These are phyloP conservation scores for Lophiostoma macrostomum DNA, from an alignment of 495 filamentous ascomycete species.

Conservation along the genomic window DNA sequence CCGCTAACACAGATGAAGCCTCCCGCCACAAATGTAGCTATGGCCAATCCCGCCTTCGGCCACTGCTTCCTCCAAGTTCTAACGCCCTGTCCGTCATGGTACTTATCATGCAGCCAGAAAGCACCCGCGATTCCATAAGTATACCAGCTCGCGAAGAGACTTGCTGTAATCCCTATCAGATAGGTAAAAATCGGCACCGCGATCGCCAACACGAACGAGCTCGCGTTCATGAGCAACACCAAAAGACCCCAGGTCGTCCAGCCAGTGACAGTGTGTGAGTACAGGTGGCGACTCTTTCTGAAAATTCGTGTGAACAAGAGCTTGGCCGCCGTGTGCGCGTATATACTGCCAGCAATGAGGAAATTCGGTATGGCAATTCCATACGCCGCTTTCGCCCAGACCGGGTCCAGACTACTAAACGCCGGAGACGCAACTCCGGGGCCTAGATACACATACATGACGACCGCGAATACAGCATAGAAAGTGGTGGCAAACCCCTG, in stretches of 20 bases:
- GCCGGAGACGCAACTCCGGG: slow-evolving; percentile 50
- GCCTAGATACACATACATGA: slow-evolving; percentile 54
- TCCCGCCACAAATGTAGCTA: slow-evolving; percentile 32
- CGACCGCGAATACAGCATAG: slow-evolving; percentile 53
- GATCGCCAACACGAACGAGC: slow-evolving; percentile 51
- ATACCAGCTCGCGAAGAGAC: slow-evolving; percentile 43
- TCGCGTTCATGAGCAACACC: slow-evolving; percentile 46
- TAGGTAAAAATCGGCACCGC: slow-evolving; percentile 56
- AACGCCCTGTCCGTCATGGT: slow-evolving; percentile 36
- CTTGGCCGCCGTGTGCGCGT: slow-evolving; percentile 53
- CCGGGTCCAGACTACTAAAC: slow-evolving; percentile 49
- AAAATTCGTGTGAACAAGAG: slow-evolving; percentile 51
- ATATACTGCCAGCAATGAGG: slow-evolving; percentile 51
- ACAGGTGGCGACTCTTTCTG: slow-evolving; percentile 46
- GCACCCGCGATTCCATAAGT: slow-evolving; percentile 39
- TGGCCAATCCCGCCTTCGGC: slow-evolving; percentile 29
- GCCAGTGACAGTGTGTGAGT: slow-evolving; percentile 50
- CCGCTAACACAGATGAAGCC: slow-evolving; percentile 40
- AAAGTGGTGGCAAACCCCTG: slow-evolving; percentile 49
- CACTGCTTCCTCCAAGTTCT: slow-evolving; percentile 35
- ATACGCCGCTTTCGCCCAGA: slow-evolving; percentile 50
- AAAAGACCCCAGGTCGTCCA: slow-evolving; percentile 51
- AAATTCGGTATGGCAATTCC: slow-evolving; percentile 49
- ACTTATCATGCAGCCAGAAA: slow-evolving; percentile 39
- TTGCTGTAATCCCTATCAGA: slow-evolving; percentile 48